Conservation (phyloP, 257 asterid genomes). For the Solanum corneliomulleri region DNA sequence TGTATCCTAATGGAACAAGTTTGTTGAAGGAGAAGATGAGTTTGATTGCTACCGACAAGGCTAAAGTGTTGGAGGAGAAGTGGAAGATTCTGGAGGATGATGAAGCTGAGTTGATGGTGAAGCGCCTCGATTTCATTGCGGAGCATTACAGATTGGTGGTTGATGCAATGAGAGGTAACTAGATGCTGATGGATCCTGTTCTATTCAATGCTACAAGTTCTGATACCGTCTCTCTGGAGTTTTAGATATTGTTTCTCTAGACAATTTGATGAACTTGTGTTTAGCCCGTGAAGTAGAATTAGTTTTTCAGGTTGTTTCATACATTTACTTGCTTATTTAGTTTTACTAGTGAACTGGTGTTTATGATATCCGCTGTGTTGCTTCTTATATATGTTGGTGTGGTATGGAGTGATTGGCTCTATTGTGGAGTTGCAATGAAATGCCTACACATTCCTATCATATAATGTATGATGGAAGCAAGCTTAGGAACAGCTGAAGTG, state of each 20-base stretch:
- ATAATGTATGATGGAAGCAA: not conserved
- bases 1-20: not conserved
- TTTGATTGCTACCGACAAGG: conserved; percentile 27
- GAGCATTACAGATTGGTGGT: conserved; percentile 26
- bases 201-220: not conserved
- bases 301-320: not conserved
- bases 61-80: conserved; percentile 39
- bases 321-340: not conserved
- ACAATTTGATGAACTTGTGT: not conserved
- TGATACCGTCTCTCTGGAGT: not conserved
- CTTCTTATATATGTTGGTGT: not conserved
- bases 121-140: conserved; percentile 23
- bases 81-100: conserved; percentile 42
- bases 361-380: not conserved
- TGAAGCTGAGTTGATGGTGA: conserved; percentile 22
- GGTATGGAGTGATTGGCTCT: not conserved
- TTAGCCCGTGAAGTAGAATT: not conserved
- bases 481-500: not conserved
- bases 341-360: not conserved
- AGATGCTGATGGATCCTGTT: not conserved
- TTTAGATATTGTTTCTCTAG: not conserved
- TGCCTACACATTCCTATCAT: not conserved
- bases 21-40: conserved; percentile 21
- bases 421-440: not conserved
- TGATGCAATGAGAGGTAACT: conserved; percentile 6